These are phyloP conservation scores for Microascus cirrosus DNA, from an alignment of 2,329 filamentous ascomycete species.

Conservation along the genomic window DNA sequence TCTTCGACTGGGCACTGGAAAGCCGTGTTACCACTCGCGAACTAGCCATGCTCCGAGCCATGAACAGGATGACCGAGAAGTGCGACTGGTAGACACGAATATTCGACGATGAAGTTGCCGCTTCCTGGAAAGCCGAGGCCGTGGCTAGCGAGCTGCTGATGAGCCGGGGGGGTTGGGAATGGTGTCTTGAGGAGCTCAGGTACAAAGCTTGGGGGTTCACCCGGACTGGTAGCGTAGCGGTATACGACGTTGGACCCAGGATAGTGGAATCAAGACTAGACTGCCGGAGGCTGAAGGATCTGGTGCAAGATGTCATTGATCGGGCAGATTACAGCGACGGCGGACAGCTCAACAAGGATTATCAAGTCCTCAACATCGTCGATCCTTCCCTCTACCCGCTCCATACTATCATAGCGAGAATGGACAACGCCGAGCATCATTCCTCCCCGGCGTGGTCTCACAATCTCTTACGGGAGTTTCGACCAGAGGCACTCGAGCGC, in stretches of 20 bases:
- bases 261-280: background rate
- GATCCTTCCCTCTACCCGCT: conserved; percentile 2
- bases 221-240: background rate
- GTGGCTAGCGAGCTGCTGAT: background rate
- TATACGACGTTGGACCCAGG: conserved; percentile 1
- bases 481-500: too few relatives aligned
- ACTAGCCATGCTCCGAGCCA: conserved; percentile 6
- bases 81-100: conserved; percentile 3
- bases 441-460: too few relatives aligned
- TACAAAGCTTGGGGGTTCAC: background rate
- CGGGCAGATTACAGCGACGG: too few relatives aligned
- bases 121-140: background rate
- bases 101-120: background rate
- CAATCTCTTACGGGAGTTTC: too few relatives aligned
- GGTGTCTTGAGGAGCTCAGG: conserved; percentile 1
- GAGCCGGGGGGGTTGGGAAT: background rate
- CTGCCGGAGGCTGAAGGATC: background rate
- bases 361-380: background rate
- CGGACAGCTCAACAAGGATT: too few relatives aligned
- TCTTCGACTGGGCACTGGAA: conserved; percentile 1
- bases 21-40: conserved; percentile 6
- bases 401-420: background rate
- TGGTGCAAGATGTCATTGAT: background rate
- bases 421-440: background rate
- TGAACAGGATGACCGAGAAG: conserved; percentile 7